Percentiles rank a stretch among this genome's conserved stretches.
phyloP scores from a whole-genome alignment of 2,329 filamentous ascomycete species.

The Xylaria sp. region DNA sequence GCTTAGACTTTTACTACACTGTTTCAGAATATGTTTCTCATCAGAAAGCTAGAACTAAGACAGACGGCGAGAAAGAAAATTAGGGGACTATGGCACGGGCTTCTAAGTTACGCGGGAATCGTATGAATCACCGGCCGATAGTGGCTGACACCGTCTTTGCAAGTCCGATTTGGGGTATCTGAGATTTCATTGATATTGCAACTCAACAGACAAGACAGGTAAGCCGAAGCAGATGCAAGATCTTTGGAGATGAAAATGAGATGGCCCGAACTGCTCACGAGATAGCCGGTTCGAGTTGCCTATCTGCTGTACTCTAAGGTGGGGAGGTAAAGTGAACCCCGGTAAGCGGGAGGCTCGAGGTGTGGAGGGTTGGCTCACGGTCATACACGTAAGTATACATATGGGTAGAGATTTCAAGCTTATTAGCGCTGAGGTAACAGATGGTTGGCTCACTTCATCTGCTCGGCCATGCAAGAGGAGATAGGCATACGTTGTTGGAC shows the following conservation, averaged over 20 bases:
- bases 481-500: not conserved
- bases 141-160: conserved; percentile 27
- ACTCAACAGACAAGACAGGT: conserved; percentile 28
- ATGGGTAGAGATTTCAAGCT: not conserved
- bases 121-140: not conserved
- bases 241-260: conserved; percentile 27
- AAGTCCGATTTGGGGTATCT: conserved; percentile 26
- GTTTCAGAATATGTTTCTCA: conserved; percentile 9
- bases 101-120: conserved; percentile 17
- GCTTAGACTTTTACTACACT: not conserved
- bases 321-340: conserved; percentile 31
- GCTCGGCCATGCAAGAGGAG: conserved; percentile 33
- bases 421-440: not conserved
- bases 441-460: conserved; percentile 10
- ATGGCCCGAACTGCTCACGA: conserved; percentile 28
- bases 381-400: conserved; percentile 11
- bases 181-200: conserved; percentile 27
- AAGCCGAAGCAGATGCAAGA: conserved; percentile 34
- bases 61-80: conserved; percentile 4
- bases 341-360: conserved; percentile 36
- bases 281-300: conserved; percentile 33
- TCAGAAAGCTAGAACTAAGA: conserved; percentile 12
- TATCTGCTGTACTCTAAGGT: conserved; percentile 19
- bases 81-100: not conserved
- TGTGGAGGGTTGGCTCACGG: conserved; percentile 14